Percentiles rank a stretch among this genome's conserved stretches.
These are phyloP conservation scores for Macrophomina pseudophaseolina DNA, from an alignment of 2,329 filamentous ascomycete genomes.

Conservation along the genomic window DNA sequence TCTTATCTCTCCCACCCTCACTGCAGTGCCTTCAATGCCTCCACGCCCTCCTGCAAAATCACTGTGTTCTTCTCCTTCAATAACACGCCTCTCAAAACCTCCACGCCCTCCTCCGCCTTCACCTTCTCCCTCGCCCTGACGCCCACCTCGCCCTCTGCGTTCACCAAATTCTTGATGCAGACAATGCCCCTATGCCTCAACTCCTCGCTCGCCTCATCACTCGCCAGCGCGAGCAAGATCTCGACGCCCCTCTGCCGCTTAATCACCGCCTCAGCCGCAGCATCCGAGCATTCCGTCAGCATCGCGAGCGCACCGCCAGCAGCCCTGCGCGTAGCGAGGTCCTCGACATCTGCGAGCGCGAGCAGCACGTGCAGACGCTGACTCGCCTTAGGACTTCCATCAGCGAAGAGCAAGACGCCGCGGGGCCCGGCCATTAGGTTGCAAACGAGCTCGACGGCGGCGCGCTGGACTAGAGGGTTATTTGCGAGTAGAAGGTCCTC, in stretches of 20 bases:
- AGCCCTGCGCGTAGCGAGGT: conserved; percentile 76
- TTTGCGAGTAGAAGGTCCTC: conserved; percentile 83
- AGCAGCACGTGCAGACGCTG: conserved; percentile 82
- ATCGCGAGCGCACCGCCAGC: conserved; percentile 88
- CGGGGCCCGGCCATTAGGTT: conserved; percentile 78
- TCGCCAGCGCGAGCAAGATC: conserved; percentile 80
- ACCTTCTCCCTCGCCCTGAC: conserved; percentile 39
- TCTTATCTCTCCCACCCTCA: conserved; percentile 36
- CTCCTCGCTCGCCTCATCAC: conserved; percentile 71
- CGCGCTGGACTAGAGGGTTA: conserved; percentile 78
- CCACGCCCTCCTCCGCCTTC: conserved; percentile 66
- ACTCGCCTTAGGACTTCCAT: conserved; percentile 68
- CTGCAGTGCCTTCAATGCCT: conserved; percentile 72
- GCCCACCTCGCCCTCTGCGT: conserved; percentile 69
- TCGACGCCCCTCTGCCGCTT: conserved; percentile 73
- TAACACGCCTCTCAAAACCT: conserved; percentile 71
- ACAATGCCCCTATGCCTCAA: conserved; percentile 75
- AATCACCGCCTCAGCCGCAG: conserved; percentile 73
- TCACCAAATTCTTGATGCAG: conserved; percentile 73
- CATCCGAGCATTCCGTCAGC: conserved; percentile 74
- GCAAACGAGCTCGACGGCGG: conserved; percentile 86
- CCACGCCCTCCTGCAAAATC: conserved; percentile 72
- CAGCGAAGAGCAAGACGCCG: conserved; percentile 72
- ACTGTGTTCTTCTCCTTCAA: conserved; percentile 71
- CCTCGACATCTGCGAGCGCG: conserved; percentile 85